Base-by-base conservation (phyloP, 139 green algal species). In the Tetraselmis chui region DNA sequence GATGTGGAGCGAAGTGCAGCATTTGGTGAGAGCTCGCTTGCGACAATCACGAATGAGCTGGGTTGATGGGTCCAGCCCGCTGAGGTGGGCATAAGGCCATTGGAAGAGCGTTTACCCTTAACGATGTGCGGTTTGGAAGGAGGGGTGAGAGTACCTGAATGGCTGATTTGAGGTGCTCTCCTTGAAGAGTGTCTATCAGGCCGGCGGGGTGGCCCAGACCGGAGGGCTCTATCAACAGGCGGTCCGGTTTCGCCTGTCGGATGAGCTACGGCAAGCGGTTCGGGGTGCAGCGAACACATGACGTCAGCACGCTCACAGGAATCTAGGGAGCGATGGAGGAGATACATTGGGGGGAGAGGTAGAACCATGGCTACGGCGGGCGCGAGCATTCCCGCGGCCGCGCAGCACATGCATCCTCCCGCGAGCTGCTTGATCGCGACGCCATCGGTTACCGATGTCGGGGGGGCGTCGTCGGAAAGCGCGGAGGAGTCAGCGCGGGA, bases 391-490 rank as follows among this genome's bases (percentile, higher is more conserved):
- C 86, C 87, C n/a, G 85, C 85, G 26, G 88, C 59, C 27, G 84
- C 86, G 85, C 92, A 95, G 89, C 92, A 95, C 79, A 94, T 87
- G 85, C 92, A 95, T 31, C 90, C 92, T 2, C 92, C 92, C 1
- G 88, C 89, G 2, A 94, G 85, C 89, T 94, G 86, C 23, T 82
- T 81, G 0, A 95, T 83, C 2, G 86, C 80, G 23, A 91, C 32
- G 5, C 31, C 81, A 1, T 30, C 24, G 1, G 30, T 1, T 11
- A 28, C 29, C n/a, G n/a, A n/a, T n/a, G n/a, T n/a, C n/a, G n/a
- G n/a, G n/a, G n/a, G n/a, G n/a, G n/a, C n/a, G n/a, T n/a, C n/a
- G n/a, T n/a, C n/a, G n/a, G n/a, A n/a, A n/a, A n/a, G n/a, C n/a
- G n/a, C n/a, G 22, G n/a, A 58, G 28, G 1, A 5, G 58, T 79